Conservation (phyloP, 2,329 filamentous ascomycete species). For the Tolypocladium guangdongense region DNA sequence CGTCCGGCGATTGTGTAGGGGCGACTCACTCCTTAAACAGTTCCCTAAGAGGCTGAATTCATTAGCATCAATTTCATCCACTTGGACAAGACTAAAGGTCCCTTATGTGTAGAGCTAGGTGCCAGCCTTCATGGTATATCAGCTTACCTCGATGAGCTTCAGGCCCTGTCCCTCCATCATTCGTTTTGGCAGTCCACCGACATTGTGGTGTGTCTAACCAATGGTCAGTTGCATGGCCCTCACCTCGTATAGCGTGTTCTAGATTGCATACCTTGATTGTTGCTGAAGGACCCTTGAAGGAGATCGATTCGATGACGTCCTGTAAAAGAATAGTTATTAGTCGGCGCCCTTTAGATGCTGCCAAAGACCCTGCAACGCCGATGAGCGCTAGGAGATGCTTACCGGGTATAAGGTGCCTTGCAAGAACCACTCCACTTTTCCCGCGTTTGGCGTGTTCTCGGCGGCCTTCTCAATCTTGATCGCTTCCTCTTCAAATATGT, state of each 20-base stretch:
- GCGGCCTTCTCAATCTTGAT: conserved; percentile 58
- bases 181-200: conserved; percentile 53
- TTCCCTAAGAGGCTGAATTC: conserved; percentile 47
- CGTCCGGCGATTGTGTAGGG: not conserved
- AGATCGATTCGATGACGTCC: conserved; percentile 35
- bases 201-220: conserved; percentile 38
- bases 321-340: not conserved
- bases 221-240: not conserved
- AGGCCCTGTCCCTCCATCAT: conserved; percentile 32
- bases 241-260: not conserved
- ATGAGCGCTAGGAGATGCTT: not conserved
- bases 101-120: not conserved
- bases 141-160: conserved; percentile 3
- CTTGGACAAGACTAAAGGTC: not conserved
- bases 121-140: not conserved
- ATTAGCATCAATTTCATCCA: conserved; percentile 42
- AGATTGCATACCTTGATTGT: conserved; percentile 34
- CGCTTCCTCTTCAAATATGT: conserved; percentile 71
- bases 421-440: conserved; percentile 74
- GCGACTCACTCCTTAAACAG: conserved; percentile 7
- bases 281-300: conserved; percentile 35
- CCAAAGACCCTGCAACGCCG: not conserved
- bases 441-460: conserved; percentile 53
- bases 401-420: conserved; percentile 75
- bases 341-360: not conserved